Evolutionary conservation across 179 eudicot genomes (phyloP), one percentile per base, ranked within the genome.

Genomic region (Carnegiea gigantea): DNA sequence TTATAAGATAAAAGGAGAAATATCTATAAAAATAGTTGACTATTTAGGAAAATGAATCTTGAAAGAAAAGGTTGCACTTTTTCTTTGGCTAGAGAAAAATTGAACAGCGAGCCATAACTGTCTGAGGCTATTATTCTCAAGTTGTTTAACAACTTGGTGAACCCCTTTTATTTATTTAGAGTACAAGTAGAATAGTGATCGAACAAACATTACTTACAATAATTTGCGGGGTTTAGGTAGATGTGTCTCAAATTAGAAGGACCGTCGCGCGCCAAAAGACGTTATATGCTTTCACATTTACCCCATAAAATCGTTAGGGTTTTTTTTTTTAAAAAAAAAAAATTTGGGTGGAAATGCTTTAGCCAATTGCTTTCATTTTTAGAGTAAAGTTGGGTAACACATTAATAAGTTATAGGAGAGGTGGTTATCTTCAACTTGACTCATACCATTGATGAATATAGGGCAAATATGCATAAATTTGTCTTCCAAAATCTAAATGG

Each of bases 61-160:
- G 38, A 10, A 28, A 5, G 71, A 23, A 1, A 26, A 26, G 71
- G 38, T 65, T 65, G 6, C 71, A 67, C 38, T 12, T 67, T 67
- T 67, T 67, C 71, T 67, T 24, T 67, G 38, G 12, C 18, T 24
- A 38, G 18, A 28, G 68, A 62, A 62, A 62, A 62, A 6, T 23
- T n/a, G 71, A 51, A 51, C 5, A 51, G 13, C 2, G 8, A 51
- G 57, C 18, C 1, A 65, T 24, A 5, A 24, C 2, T 21, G 28
- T n/a, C 5, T n/a, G 28, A 26, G 38, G 23, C 5, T 26, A 67
- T 67, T 67, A 67, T 18, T 67, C 9, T 33, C 38, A 67, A 67
- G 71, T 67, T 67, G 71, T 67, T 67, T 9, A 67, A 67, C 71
- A 28, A 67, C 71, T 67, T 67, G 71, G 36, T 65, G 71, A 65